Evolutionary conservation across 371 early-diverging fungal genomes (phyloP).

Genomic region (Mortierella sp.): DNA sequence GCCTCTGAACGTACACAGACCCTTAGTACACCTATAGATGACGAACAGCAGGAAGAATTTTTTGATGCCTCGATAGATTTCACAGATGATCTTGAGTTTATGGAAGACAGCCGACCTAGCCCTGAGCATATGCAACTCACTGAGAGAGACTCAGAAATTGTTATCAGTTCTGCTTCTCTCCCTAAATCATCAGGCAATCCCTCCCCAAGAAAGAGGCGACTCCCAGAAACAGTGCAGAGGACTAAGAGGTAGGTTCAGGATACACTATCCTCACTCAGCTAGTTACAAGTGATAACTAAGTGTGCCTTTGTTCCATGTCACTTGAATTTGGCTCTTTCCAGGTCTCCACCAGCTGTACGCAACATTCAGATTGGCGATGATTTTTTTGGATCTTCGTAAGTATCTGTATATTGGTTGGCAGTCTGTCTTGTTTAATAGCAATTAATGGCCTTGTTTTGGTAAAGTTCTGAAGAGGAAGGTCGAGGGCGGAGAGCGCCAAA

Average conservation of each 20-base stretch:
- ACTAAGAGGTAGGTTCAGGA: constrained; percentile 7
- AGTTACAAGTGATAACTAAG: neutral
- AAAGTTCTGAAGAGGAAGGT: neutral
- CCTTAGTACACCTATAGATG: neutral
- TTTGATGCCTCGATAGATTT: neutral
- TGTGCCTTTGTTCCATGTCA: neutral
- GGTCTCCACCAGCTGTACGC: constrained; percentile 11
- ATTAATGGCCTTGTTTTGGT: neutral
- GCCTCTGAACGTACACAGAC: neutral
- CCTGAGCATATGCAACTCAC: neutral
- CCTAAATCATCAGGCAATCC: neutral
- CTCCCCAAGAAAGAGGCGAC: constrained; percentile 14
- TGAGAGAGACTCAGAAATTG: neutral
- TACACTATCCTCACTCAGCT: neutral
- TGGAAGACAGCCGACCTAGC: neutral
- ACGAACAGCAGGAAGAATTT: neutral
- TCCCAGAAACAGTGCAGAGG: constrained; percentile 21
- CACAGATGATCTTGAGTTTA: neutral
- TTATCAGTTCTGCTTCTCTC: neutral
- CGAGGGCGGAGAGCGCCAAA: neutral
- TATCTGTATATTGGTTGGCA: neutral
- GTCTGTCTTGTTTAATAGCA: neutral
- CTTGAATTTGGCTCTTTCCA: neutral
- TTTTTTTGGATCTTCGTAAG: constrained; percentile 22
- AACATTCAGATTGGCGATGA: neutral